phyloP scores from a whole-genome alignment of 148 eudicot genomes.

The Tetragonia tetragonoides region DNA sequence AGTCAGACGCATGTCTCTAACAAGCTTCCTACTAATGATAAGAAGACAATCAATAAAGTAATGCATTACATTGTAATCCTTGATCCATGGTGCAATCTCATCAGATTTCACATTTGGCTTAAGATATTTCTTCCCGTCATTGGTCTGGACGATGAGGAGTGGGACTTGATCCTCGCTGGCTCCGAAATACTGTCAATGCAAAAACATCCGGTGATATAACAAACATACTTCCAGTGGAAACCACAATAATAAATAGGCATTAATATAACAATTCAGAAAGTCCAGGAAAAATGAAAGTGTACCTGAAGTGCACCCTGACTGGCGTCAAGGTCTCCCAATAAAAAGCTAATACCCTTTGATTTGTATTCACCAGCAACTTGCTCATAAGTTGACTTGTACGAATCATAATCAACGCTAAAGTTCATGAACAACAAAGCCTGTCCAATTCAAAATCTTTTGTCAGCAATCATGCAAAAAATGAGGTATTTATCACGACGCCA shows the following conservation, averaged over 20 bases:
- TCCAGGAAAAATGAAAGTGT: conserved; percentile 1
- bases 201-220: conserved; percentile 10
- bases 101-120: conserved; percentile 74
- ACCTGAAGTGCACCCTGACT: conserved; percentile 96
- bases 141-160: conserved; percentile 66
- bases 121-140: conserved; percentile 76
- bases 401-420: conserved; percentile 62
- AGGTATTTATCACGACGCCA: neutral
- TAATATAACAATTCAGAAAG: neutral
- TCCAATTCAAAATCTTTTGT: conserved; percentile 12
- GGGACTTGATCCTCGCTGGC: conserved; percentile 78
- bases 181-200: conserved; percentile 70
- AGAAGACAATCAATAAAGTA: conserved; percentile 1
- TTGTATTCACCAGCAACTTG: conserved; percentile 76
- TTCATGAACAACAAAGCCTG: conserved; percentile 89
- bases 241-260: neutral
- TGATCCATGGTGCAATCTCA: conserved; percentile 68
- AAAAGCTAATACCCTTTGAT: conserved; percentile 71
- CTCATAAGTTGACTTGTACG: conserved; percentile 60
- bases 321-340: conserved; percentile 77
- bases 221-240: neutral
- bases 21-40: no score
- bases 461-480: neutral
- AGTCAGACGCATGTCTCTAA: neutral
- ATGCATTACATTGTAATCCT: conserved; percentile 66